Evolutionary conservation across 116 monocot species (phyloP), one percentile per base, ranked within the genome.

Genomic region (Thalassia testudinum): DNA sequence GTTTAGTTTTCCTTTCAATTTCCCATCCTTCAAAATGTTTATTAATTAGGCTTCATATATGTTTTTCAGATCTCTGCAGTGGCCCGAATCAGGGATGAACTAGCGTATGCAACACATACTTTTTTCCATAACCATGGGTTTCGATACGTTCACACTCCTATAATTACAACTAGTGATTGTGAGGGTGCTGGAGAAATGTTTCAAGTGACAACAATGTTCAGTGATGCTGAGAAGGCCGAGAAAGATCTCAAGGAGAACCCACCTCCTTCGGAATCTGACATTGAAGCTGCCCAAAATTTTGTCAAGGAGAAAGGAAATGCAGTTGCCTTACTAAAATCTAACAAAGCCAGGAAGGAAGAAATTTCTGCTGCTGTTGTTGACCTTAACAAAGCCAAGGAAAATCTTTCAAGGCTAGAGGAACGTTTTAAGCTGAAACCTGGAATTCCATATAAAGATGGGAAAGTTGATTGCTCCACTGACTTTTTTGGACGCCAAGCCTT

Each of bases 71-170:
- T 92, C 64, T 86, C 87, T 49, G 83, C 92, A 23, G 70, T n/a
- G n/a, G n/a, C n/a, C n/a, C n/a, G n/a, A n/a, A n/a, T n/a, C n/a
- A n/a, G n/a, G n/a, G n/a, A n/a, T 69, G 87, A 92, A 42, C 54
- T 92, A 37, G 87, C 92, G 47, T 86, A 80, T 75, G 92, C 72
- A 21, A 78, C 83, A 1, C 92, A 92, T 56, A 86, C 83, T 12
- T 92, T 72, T 62, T 92, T 92, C 40, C 70, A 78, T 28, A 51
- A 80, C 61, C 82, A 87, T 68, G 92, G 92, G 42, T 92, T 92
- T 61, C 86, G 80, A 17, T 92, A 92, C 63, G 70, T 92, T 42
- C 92, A 92, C 43, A 92, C 92, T 64, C 92, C 92, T 14, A n/a
- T n/a, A n/a, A n/a, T n/a, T n/a, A n/a, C n/a, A n/a, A n/a, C n/a